These are phyloP conservation scores for Stephania yunnanensis DNA, from an alignment of 164 flowering plant genomes.

Conservation along the genomic window DNA sequence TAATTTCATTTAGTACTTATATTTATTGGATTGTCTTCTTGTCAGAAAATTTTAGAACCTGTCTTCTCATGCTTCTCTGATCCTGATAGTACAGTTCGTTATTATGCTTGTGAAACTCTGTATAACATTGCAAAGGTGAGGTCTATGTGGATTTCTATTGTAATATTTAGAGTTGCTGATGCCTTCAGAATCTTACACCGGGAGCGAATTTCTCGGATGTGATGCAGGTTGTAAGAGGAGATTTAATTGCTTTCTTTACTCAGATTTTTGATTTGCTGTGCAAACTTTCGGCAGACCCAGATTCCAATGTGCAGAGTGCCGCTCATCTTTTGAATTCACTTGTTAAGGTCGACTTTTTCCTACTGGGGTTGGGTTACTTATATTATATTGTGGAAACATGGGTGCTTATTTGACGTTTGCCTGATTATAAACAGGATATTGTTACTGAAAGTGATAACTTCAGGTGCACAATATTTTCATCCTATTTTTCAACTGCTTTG, in stretches of 20 bases:
- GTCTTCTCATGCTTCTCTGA: slow-evolving; percentile 84
- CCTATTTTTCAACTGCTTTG: slow-evolving; percentile 5
- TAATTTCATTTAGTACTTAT: slow-evolving; percentile 11
- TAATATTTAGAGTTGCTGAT: slow-evolving; percentile 5
- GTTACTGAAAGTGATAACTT: slow-evolving; percentile 98
- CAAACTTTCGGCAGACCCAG: slow-evolving; percentile 95
- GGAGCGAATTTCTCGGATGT: slow-evolving; percentile 6
- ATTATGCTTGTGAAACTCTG: slow-evolving; percentile 98
- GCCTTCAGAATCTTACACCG: neutral
- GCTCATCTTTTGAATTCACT: slow-evolving; percentile 97
- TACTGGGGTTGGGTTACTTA: neutral
- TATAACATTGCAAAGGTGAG: slow-evolving; percentile 98
- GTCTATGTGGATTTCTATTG: neutral
- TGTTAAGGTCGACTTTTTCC: slow-evolving; percentile 56
- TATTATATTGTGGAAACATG: neutral
- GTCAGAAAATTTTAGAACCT: slow-evolving; percentile 93
- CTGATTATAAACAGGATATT: slow-evolving; percentile 67
- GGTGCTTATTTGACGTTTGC: neutral
- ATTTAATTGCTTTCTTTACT: slow-evolving; percentile 87
- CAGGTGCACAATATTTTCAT: slow-evolving; percentile 48
- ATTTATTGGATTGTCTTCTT: slow-evolving; percentile 13
- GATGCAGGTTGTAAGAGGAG: slow-evolving; percentile 94
- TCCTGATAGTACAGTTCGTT: slow-evolving; percentile 97
- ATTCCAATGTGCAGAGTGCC: slow-evolving; percentile 98
- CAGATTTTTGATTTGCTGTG: slow-evolving; percentile 95